These are phyloP conservation scores for Mortierella sp. DNA, from an alignment of 371 early-diverging fungal genomes.

Conservation along the genomic window DNA sequence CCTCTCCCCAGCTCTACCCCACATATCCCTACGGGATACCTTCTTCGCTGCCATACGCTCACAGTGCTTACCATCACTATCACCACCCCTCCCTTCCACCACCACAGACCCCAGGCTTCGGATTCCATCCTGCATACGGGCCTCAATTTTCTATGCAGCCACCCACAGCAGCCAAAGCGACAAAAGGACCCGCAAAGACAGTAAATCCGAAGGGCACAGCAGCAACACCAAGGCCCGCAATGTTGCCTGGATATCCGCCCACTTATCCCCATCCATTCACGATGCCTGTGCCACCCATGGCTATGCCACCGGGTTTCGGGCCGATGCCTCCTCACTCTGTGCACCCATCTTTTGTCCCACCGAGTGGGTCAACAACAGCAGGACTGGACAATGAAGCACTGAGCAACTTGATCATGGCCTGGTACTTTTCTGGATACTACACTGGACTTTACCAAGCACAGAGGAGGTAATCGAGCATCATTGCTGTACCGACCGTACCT, in stretches of 20 bases:
- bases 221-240: background rate
- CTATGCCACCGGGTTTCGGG: background rate
- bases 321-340: background rate
- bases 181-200: background rate
- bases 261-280: background rate
- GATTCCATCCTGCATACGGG: background rate
- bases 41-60: too few relatives aligned
- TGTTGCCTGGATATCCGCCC: background rate
- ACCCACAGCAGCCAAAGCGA: background rate
- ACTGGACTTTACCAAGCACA: conserved; percentile 73
- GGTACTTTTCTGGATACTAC: conserved; percentile 85
- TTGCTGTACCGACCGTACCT: background rate
- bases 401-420: conserved; percentile 75
- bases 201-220: background rate
- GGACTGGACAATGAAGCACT: conserved; percentile 62
- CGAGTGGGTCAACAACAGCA: background rate
- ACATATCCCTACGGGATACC: conserved; percentile 17
- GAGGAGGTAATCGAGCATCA: conserved; percentile 10
- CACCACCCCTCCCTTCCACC: background rate
- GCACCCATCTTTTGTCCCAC: background rate
- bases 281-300: conserved; percentile 14
- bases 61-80: background rate
- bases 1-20: background rate
- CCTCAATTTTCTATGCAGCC: background rate
- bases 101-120: background rate